Percentiles rank a stretch among this genome's conserved stretches.
Evolutionary conservation across 2,329 filamentous ascomycete genomes (phyloP).

Genomic region (Setomelanomma holmii): DNA sequence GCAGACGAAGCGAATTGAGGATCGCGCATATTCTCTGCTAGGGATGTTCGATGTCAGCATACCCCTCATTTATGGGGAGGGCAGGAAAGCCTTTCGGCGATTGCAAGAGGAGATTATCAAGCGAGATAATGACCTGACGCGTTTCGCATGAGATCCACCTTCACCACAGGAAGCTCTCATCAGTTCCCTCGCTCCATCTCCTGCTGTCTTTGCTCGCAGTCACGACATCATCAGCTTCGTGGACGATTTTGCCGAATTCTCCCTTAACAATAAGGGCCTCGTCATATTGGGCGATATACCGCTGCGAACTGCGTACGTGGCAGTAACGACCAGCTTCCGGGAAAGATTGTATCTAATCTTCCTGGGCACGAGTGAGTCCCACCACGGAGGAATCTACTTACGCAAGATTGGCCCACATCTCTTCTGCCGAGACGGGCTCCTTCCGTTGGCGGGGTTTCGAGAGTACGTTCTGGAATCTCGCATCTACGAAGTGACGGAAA

Average conservation of each 20-base stretch:
- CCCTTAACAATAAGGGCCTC: conserved; percentile 3
- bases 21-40: conserved; percentile 20
- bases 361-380: background rate
- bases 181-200: background rate
- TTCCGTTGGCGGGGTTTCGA: background rate
- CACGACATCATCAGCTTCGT: background rate
- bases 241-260: conserved; percentile 4
- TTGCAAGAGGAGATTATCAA: conserved; percentile 16
- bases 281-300: background rate
- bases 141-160: conserved; percentile 7
- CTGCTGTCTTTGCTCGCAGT: background rate
- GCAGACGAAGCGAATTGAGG: conserved; percentile 24
- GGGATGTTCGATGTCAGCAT: conserved; percentile 30
- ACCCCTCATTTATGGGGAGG: conserved; percentile 38
- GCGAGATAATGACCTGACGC: conserved; percentile 8
- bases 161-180: background rate
- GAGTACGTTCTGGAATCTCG: background rate
- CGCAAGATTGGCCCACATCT: conserved; percentile 1
- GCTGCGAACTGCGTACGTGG: background rate
- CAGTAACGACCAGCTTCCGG: background rate
- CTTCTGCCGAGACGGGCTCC: background rate
- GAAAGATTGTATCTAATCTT: background rate
- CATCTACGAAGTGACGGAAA: background rate
- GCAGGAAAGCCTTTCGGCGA: conserved; percentile 13
- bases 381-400: background rate